These are phyloP conservation scores for Parasitella parasitica DNA, from an alignment of 371 early-diverging fungal species.

Conservation along the genomic window DNA sequence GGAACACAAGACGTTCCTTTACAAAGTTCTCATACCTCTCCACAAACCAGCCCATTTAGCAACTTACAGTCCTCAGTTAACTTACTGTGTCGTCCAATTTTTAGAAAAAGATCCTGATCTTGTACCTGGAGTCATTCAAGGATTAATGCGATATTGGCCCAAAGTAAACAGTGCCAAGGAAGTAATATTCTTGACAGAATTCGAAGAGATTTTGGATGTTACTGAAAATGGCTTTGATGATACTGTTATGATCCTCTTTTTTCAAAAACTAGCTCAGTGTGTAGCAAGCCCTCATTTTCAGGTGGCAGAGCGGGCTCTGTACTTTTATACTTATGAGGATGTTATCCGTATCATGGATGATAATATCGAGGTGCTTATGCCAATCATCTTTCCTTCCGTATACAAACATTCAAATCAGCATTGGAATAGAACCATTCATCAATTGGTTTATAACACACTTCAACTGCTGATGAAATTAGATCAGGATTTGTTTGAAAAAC, in stretches of 20 bases:
- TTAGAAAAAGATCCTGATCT: constrained; percentile 94
- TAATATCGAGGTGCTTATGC: constrained; percentile 84
- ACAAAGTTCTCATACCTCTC: constrained; percentile 89
- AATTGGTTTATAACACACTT: constrained; percentile 90
- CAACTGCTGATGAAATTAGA: constrained; percentile 91
- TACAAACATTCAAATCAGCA: constrained; percentile 92
- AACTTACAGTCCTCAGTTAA: constrained; percentile 94
- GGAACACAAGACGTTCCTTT: constrained; percentile 95
- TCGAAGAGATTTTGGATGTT: constrained; percentile 95
- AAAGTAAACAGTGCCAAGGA: constrained; percentile 97
- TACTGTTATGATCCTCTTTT: constrained; percentile 85
- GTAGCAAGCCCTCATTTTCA: constrained; percentile 96
- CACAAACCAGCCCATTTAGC: constrained; percentile 92
- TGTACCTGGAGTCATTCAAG: constrained; percentile 85
- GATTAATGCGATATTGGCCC: constrained; percentile 95
- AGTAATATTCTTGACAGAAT: constrained; percentile 96
- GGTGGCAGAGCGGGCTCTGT: constrained; percentile 95
- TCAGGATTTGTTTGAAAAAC: constrained; percentile 88
- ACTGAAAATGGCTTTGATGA: constrained; percentile 88
- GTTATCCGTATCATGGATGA: constrained; percentile 91
- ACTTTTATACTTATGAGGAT: constrained; percentile 97
- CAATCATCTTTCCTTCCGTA: constrained; percentile 90
- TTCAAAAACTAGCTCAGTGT: constrained; percentile 88
- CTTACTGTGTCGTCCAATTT: constrained; percentile 98
- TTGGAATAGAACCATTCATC: constrained; percentile 97